phyloP scores from a whole-genome alignment of 768 basidiomycete genomes.

The Saitozyma podzolica region DNA sequence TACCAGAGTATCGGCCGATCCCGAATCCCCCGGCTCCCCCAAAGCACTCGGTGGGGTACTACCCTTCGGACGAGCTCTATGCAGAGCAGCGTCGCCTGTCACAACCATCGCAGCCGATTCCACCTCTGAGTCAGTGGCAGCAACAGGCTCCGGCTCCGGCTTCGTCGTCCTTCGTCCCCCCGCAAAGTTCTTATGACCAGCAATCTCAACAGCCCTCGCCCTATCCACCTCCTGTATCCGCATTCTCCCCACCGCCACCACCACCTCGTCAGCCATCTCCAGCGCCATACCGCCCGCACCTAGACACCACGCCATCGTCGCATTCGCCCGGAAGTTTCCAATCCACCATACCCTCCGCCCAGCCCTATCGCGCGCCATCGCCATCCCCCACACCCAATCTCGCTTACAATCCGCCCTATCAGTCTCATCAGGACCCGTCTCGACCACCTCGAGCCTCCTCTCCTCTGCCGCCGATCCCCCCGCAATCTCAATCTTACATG shows the following conservation, averaged over 20 bases:
- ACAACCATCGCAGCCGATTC: background rate
- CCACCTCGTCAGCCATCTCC: background rate
- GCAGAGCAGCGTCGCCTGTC: conserved; percentile 17
- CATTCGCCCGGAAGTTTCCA: conserved; percentile 9
- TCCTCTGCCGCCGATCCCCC: too few species aligned
- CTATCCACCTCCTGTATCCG: background rate
- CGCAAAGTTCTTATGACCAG: background rate
- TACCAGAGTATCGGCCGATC: conserved; percentile 19
- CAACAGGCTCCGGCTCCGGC: conserved; percentile 10
- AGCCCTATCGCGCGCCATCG: conserved; percentile 1
- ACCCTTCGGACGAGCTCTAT: conserved; percentile 47
- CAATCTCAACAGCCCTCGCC: conserved; percentile 1
- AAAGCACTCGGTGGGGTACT: conserved; percentile 34
- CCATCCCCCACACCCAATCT: conserved; percentile 10
- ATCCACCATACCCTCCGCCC: conserved; percentile 13
- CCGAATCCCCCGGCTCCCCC: conserved; percentile 32
- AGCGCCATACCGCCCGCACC: background rate
- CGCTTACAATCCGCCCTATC: conserved; percentile 2
- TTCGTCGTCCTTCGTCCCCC: conserved; percentile 2
- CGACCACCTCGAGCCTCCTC: too few species aligned
- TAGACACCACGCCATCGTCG: too few species aligned
- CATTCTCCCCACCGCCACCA: conserved; percentile 3
- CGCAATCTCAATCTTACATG: too few species aligned
- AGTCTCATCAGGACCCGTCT: too few species aligned
- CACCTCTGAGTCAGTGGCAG: conserved; percentile 7